Conservation (phyloP, 345 rosid species). For the Aquilaria sinensis region DNA sequence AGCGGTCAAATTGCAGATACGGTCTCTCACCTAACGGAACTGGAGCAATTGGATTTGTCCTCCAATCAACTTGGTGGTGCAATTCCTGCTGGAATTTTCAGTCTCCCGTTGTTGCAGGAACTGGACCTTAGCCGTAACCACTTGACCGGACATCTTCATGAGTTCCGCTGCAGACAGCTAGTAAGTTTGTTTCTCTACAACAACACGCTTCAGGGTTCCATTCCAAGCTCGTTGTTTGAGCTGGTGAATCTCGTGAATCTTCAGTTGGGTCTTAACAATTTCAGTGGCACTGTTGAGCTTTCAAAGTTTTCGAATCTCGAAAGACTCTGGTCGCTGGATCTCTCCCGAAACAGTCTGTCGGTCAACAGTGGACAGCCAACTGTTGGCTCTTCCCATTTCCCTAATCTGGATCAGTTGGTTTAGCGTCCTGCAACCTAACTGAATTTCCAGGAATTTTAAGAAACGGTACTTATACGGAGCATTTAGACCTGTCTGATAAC, state of each 20-base stretch:
- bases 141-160: slow-evolving; percentile 8
- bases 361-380: background rate
- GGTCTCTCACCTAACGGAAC: background rate
- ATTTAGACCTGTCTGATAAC: slow-evolving; percentile 13
- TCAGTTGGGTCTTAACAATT: too few relatives aligned
- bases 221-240: slow-evolving; percentile 14
- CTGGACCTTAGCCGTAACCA: slow-evolving; percentile 14
- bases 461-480: background rate
- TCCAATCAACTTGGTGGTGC: slow-evolving; percentile 11
- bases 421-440: slow-evolving; percentile 12
- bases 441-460: slow-evolving; percentile 11
- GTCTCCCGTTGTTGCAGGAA: background rate
- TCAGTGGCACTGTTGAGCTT: too few relatives aligned
- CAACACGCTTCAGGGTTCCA: slow-evolving; percentile 13
- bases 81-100: slow-evolving; percentile 16
- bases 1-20: slow-evolving; percentile 13
- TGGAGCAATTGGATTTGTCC: background rate
- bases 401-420: background rate
- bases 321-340: background rate
- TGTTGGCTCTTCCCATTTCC: background rate
- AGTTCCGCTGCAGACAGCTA: background rate
- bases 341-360: slow-evolving; percentile 6
- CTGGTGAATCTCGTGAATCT: background rate
- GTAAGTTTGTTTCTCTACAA: background rate
- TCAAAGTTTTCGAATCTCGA: too few relatives aligned